Percentiles rank a stretch among this genome's conserved stretches.
These are phyloP conservation scores for Aspergillus chevalieri DNA, from an alignment of 2,329 filamentous ascomycete species.

Conservation along the genomic window DNA sequence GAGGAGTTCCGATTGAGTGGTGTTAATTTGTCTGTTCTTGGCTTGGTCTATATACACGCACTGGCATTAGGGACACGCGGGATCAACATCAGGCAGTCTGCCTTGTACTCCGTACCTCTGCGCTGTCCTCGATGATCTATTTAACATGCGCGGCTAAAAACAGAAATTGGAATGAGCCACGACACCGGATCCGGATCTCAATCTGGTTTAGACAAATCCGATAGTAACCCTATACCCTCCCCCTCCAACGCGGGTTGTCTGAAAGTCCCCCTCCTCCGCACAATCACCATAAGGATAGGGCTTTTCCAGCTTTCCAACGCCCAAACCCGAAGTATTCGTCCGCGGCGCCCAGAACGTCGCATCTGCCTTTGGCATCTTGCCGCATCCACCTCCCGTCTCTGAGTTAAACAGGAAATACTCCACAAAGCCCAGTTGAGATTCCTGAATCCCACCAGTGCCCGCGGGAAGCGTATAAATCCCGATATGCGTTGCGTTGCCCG, in stretches of 20 bases:
- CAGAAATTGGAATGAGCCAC: too few relatives aligned
- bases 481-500: slow-evolving; percentile 16
- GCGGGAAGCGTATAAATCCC: slow-evolving; percentile 21
- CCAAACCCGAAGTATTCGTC: slow-evolving; percentile 7
- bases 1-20: too few relatives aligned
- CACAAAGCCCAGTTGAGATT: slow-evolving; percentile 21
- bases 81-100: too few relatives aligned
- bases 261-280: slow-evolving; percentile 17
- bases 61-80: too few relatives aligned
- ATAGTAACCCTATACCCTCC: slow-evolving; percentile 12
- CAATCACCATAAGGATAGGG: slow-evolving; percentile 27
- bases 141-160: too few relatives aligned
- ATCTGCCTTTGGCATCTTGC: slow-evolving; percentile 13
- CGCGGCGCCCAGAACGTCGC: slow-evolving; percentile 15
- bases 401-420: slow-evolving; percentile 25
- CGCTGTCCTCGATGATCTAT: too few relatives aligned
- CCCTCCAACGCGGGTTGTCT: neutral
- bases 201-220: slow-evolving; percentile 9
- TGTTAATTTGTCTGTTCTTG: too few relatives aligned
- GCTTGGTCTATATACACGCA: too few relatives aligned
- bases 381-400: slow-evolving; percentile 9
- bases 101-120: too few relatives aligned
- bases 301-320: slow-evolving; percentile 7
- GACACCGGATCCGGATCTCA: too few relatives aligned
- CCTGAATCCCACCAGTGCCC: slow-evolving; percentile 15